A percentile compares a stretch with the other conserved stretches of the same genome.
Evolutionary conservation across 768 basidiomycete genomes (phyloP).

Genomic region (Dendrothele bispora): DNA sequence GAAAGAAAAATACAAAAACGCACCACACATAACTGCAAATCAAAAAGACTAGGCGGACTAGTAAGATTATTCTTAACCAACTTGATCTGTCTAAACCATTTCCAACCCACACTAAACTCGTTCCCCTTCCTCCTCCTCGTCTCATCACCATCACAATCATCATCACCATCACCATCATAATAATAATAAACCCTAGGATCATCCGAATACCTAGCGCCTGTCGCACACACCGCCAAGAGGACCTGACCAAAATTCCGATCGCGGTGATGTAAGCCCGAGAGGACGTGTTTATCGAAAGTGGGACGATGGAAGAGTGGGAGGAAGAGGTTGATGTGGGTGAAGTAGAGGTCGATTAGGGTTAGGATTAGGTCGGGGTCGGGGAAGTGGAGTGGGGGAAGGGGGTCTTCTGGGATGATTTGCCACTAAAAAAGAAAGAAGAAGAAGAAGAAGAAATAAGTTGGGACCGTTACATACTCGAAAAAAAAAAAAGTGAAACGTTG

Average conservation of each 20-base stretch:
- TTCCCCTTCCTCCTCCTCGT: not conserved
- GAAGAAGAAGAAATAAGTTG: no score
- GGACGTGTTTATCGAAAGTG: slow-evolving; percentile 41
- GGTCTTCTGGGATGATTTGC: slow-evolving; percentile 8
- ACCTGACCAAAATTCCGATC: slow-evolving; percentile 39
- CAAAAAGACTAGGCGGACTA: slow-evolving; percentile 49
- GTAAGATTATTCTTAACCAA: slow-evolving; percentile 49
- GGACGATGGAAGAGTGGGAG: slow-evolving; percentile 52
- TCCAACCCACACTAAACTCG: slow-evolving; percentile 11
- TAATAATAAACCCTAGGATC: slow-evolving; percentile 38
- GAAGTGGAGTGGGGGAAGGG: slow-evolving; percentile 17
- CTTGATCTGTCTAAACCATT: slow-evolving; percentile 46
- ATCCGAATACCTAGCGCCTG: slow-evolving; percentile 39
- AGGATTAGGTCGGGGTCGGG: slow-evolving; percentile 35
- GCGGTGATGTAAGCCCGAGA: slow-evolving; percentile 33
- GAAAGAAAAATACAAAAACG: slow-evolving; percentile 20
- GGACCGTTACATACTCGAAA: no score
- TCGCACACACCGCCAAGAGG: slow-evolving; percentile 53
- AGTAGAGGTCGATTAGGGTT: slow-evolving; percentile 48
- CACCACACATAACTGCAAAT: slow-evolving; percentile 53
- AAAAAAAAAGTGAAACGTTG: not conserved
- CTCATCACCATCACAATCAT: not conserved
- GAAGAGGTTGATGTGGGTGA: slow-evolving; percentile 36
- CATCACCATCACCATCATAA: no score
- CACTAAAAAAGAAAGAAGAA: not conserved